Evolutionary conservation across 2,329 filamentous ascomycete genomes (phyloP).

Genomic region (Leptodontidium sp.): DNA sequence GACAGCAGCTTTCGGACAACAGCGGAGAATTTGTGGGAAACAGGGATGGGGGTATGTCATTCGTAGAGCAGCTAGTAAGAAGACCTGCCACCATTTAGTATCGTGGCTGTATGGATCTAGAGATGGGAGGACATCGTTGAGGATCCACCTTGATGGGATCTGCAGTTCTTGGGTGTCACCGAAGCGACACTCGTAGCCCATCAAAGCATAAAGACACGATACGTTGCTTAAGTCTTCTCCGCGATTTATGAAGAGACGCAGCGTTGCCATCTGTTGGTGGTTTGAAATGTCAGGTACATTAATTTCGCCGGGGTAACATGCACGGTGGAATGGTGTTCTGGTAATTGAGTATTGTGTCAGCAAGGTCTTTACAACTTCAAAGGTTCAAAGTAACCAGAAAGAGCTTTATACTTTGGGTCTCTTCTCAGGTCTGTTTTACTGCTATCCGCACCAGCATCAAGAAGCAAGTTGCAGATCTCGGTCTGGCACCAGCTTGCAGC

Average conservation of each 20-base stretch:
- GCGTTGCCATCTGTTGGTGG: background rate
- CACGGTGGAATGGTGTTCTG: background rate
- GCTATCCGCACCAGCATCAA: background rate
- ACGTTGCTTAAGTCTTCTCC: background rate
- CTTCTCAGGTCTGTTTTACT: background rate
- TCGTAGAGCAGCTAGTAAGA: background rate
- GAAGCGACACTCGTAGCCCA: background rate
- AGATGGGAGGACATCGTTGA: background rate
- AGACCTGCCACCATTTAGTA: slow-evolving; percentile 1
- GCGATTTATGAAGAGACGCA: background rate
- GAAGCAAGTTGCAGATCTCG: background rate
- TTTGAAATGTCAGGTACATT: background rate
- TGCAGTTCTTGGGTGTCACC: background rate
- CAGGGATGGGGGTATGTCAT: background rate
- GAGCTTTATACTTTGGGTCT: background rate
- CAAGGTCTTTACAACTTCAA: background rate
- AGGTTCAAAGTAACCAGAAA: background rate
- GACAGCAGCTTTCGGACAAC: background rate
- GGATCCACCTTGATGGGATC: background rate
- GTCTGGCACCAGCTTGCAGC: slow-evolving; percentile 6
- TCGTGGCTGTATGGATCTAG: background rate
- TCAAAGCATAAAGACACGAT: background rate
- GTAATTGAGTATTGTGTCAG: background rate
- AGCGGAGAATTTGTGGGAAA: background rate
- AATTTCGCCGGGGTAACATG: background rate